Conservation (phyloP, 768 basidiomycete genomes). For the Coprinopsis marcescibilis region DNA sequence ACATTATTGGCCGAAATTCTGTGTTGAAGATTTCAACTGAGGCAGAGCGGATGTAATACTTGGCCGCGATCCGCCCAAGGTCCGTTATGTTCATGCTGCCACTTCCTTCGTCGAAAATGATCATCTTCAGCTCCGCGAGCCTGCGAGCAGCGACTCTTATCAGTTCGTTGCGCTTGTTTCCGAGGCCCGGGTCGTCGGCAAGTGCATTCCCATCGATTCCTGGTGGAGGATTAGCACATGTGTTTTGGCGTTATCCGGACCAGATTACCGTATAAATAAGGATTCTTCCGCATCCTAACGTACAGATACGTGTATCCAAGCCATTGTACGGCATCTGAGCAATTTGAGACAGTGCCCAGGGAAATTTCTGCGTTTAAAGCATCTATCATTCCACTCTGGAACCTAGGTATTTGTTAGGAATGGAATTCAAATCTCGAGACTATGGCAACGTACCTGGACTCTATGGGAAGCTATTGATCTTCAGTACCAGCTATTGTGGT, state of each 20-base stretch:
- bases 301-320: constrained; percentile 95
- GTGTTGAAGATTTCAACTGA: constrained; percentile 86
- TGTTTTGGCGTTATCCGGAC: neutral
- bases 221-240: constrained; percentile 23
- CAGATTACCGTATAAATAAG: constrained; percentile 70
- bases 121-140: constrained; percentile 74
- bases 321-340: constrained; percentile 87
- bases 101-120: constrained; percentile 57
- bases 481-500: constrained; percentile 1
- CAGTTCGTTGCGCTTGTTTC: constrained; percentile 62
- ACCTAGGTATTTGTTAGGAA: constrained; percentile 34
- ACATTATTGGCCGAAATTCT: constrained; percentile 75
- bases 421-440: constrained; percentile 4
- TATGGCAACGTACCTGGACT: constrained; percentile 68
- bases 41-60: constrained; percentile 85
- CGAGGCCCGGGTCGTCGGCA: constrained; percentile 67
- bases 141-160: constrained; percentile 59
- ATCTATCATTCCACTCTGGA: constrained; percentile 80
- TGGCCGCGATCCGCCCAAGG: constrained; percentile 91
- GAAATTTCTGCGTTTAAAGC: constrained; percentile 93
- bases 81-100: constrained; percentile 75
- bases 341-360: constrained; percentile 87
- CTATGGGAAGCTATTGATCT: constrained; percentile 74
- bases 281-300: constrained; percentile 91
- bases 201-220: constrained; percentile 70